phyloP scores from a whole-genome alignment of 192 early-diverging fungal species.

The Backusella westeae region DNA sequence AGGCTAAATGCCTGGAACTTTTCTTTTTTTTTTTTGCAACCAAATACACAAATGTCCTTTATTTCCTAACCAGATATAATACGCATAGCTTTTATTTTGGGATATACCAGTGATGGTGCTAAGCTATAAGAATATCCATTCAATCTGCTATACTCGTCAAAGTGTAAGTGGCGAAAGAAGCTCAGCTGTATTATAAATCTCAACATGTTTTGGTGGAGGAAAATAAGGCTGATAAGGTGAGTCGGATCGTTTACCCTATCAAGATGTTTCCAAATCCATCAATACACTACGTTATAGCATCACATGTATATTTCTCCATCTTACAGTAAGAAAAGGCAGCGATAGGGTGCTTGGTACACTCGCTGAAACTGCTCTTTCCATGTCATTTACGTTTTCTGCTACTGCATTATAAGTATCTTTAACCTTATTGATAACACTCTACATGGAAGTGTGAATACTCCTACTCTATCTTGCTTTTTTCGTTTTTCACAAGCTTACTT shows the following conservation, averaged over 20 bases:
- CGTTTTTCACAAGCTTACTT: not conserved
- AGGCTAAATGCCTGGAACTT: too few relatives aligned
- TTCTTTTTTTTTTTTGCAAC: too few relatives aligned
- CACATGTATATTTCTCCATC: not conserved
- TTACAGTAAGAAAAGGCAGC: slow-evolving; percentile 8
- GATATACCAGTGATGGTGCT: too few relatives aligned
- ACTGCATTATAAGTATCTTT: slow-evolving; percentile 22
- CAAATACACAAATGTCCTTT: too few relatives aligned
- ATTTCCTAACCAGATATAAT: too few relatives aligned
- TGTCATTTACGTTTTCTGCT: slow-evolving; percentile 14
- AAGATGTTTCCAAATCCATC: not conserved
- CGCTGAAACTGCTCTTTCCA: slow-evolving; percentile 9
- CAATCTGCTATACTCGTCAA: slow-evolving; percentile 21
- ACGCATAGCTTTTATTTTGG: too few relatives aligned
- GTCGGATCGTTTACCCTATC: not conserved
- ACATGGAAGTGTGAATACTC: not conserved
- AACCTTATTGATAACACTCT: slow-evolving; percentile 11
- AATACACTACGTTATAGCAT: not conserved
- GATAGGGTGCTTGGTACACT: not conserved
- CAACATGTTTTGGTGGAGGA: slow-evolving; percentile 10
- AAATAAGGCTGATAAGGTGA: slow-evolving; percentile 14
- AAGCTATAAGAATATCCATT: too few relatives aligned
- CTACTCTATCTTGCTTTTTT: too few relatives aligned
- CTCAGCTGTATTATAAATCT: slow-evolving; percentile 14
- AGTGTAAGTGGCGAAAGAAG: slow-evolving; percentile 1